A percentile compares a stretch with the other conserved stretches of the same genome.
phyloP scores from a whole-genome alignment of 225 moss, liverwort and hornwort species.

The Polytrichum formosum region DNA sequence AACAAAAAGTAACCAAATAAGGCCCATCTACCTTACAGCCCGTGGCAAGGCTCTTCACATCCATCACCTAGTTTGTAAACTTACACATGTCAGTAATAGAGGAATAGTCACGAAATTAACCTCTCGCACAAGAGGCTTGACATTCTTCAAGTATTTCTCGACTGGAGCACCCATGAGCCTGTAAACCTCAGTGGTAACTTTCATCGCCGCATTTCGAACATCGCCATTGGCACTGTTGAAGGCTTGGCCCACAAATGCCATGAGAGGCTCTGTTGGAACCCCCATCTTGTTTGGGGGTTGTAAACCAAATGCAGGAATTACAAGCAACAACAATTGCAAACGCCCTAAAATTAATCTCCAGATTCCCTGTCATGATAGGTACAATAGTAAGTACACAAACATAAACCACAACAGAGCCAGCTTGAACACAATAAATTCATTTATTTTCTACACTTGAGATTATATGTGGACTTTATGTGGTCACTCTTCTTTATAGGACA shows the following conservation, averaged over 20 bases:
- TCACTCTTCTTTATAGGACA: no score
- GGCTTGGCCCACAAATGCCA: slow-evolving; percentile 82
- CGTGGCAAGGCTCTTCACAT: no score
- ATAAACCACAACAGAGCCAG: no score
- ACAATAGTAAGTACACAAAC: no score
- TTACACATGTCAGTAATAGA: neutral
- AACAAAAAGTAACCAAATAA: no score
- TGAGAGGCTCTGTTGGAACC: slow-evolving; percentile 56
- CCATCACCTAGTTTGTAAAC: neutral
- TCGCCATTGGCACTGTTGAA: slow-evolving; percentile 92
- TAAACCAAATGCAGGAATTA: slow-evolving; percentile 76
- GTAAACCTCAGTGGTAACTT: slow-evolving; percentile 76
- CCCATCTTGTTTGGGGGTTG: slow-evolving; percentile 75
- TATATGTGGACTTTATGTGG: no score
- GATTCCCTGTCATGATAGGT: slow-evolving; percentile 40
- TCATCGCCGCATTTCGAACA: slow-evolving; percentile 75
- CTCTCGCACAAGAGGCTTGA: slow-evolving; percentile 83
- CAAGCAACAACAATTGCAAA: slow-evolving; percentile 73
- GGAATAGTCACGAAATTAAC: slow-evolving; percentile 20
- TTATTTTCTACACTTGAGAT: no score
- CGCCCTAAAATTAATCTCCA: slow-evolving; percentile 92
- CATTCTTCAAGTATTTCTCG: slow-evolving; percentile 79
- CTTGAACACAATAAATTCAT: no score
- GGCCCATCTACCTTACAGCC: no score
- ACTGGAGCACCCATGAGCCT: slow-evolving; percentile 73